Evolutionary conservation across 1,284 basidiomycete species (phyloP).

Genomic region (Somion occarium): DNA sequence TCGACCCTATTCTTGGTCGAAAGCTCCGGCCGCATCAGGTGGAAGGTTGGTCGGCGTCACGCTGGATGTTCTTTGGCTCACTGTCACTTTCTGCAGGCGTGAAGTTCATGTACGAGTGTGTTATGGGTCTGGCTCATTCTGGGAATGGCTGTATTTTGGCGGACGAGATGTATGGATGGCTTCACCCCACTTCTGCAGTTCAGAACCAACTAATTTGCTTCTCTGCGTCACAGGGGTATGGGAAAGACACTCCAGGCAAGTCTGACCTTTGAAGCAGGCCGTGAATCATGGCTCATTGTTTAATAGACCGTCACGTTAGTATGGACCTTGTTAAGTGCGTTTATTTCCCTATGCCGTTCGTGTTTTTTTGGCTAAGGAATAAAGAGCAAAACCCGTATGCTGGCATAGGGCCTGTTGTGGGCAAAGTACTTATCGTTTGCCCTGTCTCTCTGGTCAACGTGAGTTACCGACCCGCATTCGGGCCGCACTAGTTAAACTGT

Average conservation of each 20-base stretch:
- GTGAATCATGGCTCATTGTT: neutral
- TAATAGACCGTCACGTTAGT: constrained; percentile 83
- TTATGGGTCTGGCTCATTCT: constrained; percentile 92
- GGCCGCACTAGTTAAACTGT: too few relatives aligned
- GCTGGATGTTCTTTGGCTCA: neutral
- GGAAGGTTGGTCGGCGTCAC: constrained; percentile 54
- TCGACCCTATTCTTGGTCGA: constrained; percentile 85
- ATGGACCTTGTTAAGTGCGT: constrained; percentile 83
- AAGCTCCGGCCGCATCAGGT: constrained; percentile 87
- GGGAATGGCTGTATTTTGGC: constrained; percentile 93
- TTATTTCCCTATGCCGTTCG: neutral
- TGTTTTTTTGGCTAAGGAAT: neutral
- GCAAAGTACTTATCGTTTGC: constrained; percentile 89
- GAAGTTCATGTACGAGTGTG: constrained; percentile 92
- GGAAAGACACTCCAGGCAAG: constrained; percentile 86
- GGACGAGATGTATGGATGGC: constrained; percentile 78
- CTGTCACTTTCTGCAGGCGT: constrained; percentile 46
- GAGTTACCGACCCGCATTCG: constrained; percentile 17
- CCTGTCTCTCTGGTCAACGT: constrained; percentile 90
- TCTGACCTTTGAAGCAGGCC: neutral
- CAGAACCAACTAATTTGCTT: constrained; percentile 8
- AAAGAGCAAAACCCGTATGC: constrained; percentile 83
- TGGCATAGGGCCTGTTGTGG: constrained; percentile 52
- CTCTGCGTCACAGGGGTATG: constrained; percentile 68
- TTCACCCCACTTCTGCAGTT: too few relatives aligned